These are phyloP conservation scores for Spiromastix sp. DNA, from an alignment of 2,329 filamentous ascomycete species.

Conservation along the genomic window DNA sequence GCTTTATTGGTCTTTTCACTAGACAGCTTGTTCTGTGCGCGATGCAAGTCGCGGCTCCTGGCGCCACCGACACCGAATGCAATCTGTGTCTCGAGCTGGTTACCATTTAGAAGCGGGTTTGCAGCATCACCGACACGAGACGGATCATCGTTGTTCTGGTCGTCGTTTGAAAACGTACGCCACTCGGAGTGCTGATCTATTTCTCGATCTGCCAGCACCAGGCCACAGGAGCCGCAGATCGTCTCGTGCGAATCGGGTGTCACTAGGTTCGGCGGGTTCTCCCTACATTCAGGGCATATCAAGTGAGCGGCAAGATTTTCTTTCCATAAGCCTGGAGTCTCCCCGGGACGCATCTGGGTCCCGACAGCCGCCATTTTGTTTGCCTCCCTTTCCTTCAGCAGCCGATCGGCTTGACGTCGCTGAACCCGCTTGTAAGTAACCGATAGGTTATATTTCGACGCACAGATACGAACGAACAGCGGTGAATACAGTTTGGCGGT, in stretches of 20 bases:
- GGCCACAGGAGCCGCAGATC: conserved; percentile 82
- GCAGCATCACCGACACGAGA: conserved; percentile 94
- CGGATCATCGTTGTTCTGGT: conserved; percentile 90
- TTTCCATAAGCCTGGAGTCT: conserved; percentile 47
- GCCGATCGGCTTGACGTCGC: conserved; percentile 29
- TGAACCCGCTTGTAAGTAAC: conserved; percentile 35
- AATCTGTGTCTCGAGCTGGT: conserved; percentile 80
- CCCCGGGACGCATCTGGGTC: conserved; percentile 33
- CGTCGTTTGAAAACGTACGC: conserved; percentile 98
- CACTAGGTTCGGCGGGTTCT: conserved; percentile 80
- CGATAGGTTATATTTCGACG: conserved; percentile 36
- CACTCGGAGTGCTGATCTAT: conserved; percentile 96
- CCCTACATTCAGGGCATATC: conserved; percentile 83
- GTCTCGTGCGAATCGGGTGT: conserved; percentile 92
- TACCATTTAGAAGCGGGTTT: conserved; percentile 81
- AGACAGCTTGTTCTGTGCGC: conserved; percentile 71
- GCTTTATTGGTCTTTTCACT: conserved; percentile 76
- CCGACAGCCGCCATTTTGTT: conserved; percentile 28
- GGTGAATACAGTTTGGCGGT: conserved; percentile 60
- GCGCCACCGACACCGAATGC: conserved; percentile 66
- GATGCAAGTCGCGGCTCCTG: conserved; percentile 63
- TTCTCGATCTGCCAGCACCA: conserved; percentile 81
- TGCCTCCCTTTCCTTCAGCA: conserved; percentile 14
- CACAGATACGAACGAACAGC: conserved; percentile 53
- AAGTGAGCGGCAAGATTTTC: conserved; percentile 81